Percentiles rank a stretch among this genome's conserved stretches.
Evolutionary conservation across 2,329 filamentous ascomycete genomes (phyloP).

Genomic region (Berkeleyomyces rouxiae): DNA sequence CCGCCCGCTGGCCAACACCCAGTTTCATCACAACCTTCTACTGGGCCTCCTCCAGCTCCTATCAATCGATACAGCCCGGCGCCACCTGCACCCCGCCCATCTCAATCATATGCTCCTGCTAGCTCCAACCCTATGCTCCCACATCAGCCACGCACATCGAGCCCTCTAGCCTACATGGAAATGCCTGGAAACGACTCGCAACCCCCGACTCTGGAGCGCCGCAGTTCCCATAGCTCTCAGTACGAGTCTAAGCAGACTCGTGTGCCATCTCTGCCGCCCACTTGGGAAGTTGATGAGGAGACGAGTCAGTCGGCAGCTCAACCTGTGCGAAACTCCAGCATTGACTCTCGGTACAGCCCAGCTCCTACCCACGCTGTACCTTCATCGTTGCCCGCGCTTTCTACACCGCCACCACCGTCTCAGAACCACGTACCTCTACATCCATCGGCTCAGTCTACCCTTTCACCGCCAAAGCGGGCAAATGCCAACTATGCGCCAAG

Average conservation of each 20-base stretch:
- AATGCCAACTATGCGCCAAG: slow-evolving; percentile 30
- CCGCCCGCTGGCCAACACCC: slow-evolving; percentile 16
- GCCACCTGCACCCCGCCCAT: slow-evolving; percentile 25
- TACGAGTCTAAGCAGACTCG: slow-evolving; percentile 39
- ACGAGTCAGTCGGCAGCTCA: slow-evolving; percentile 17
- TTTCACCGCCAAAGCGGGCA: slow-evolving; percentile 40
- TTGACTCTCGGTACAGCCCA: slow-evolving; percentile 26
- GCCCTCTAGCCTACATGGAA: slow-evolving; percentile 48
- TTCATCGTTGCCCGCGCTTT: slow-evolving; percentile 20
- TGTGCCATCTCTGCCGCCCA: slow-evolving; percentile 42
- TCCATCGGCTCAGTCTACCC: slow-evolving; percentile 23
- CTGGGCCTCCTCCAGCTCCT: slow-evolving; percentile 15
- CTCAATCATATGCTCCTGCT: slow-evolving; percentile 26
- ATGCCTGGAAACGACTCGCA: slow-evolving; percentile 27
- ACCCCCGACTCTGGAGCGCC: slow-evolving; percentile 24
- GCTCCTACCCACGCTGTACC: slow-evolving; percentile 17
- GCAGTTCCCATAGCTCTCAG: slow-evolving; percentile 27
- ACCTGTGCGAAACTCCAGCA: slow-evolving; percentile 15
- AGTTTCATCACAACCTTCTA: slow-evolving; percentile 21
- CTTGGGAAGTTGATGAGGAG: slow-evolving; percentile 43
- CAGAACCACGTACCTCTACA: slow-evolving; percentile 13
- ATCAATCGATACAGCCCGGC: slow-evolving; percentile 37
- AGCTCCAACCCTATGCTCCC: slow-evolving; percentile 32
- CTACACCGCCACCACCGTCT: slow-evolving; percentile 34
- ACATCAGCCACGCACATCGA: slow-evolving; percentile 48